These are phyloP conservation scores for Neurospora terricola DNA, from an alignment of 495 filamentous ascomycete species.

Conservation along the genomic window DNA sequence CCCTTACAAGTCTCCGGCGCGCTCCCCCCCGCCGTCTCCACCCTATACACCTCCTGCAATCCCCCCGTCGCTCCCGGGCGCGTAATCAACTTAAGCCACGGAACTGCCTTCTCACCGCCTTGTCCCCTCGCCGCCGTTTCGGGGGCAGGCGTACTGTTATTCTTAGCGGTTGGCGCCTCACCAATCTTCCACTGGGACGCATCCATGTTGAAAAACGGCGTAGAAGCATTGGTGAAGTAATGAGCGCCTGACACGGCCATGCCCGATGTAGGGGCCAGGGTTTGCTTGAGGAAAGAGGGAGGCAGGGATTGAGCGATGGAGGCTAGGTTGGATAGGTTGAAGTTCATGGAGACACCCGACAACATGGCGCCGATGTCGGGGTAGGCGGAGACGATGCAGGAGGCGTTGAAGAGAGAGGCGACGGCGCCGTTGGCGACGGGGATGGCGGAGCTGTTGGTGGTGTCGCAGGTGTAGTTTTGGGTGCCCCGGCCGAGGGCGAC, in stretches of 20 bases:
- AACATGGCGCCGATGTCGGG: constrained; percentile 52
- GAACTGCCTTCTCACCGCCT: constrained; percentile 50
- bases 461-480: constrained; percentile 84
- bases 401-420: constrained; percentile 79
- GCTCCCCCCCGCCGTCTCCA: constrained; percentile 77
- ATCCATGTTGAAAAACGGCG: constrained; percentile 72
- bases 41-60: constrained; percentile 70
- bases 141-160: constrained; percentile 46
- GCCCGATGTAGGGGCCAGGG: constrained; percentile 40
- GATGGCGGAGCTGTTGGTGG: constrained; percentile 39
- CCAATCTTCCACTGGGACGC: constrained; percentile 40
- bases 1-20: constrained; percentile 66
- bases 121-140: constrained; percentile 41
- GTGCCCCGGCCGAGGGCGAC: constrained; percentile 81
- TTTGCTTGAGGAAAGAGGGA: not conserved
- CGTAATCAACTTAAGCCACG: constrained; percentile 57
- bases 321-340: constrained; percentile 30
- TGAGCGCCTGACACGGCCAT: constrained; percentile 64
- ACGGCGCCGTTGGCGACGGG: constrained; percentile 66
- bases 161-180: constrained; percentile 53
- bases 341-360: constrained; percentile 44
- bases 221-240: constrained; percentile 57
- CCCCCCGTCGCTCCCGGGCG: constrained; percentile 44
- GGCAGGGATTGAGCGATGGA: constrained; percentile 13
- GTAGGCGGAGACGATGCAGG: constrained; percentile 61